Percentiles rank a stretch among this genome's conserved stretches.
Conservation (phyloP, 495 filamentous ascomycete species). For the Xylaria cubensis region DNA sequence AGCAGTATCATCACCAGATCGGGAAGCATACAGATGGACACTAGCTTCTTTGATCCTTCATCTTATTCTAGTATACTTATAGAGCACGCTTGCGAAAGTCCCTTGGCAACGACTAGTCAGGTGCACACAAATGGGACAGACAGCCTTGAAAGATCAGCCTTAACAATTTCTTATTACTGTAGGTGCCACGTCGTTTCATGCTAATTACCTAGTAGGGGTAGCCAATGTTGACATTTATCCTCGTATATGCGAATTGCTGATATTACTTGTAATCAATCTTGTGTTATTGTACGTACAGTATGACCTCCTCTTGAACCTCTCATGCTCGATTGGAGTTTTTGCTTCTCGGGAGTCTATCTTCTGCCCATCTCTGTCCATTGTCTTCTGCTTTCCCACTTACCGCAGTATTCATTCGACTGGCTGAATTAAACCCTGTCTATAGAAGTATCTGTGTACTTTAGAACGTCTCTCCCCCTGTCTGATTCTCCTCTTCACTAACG, state of each 20-base stretch:
- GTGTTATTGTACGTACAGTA: not conserved
- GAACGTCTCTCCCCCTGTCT: slow-evolving; percentile 19
- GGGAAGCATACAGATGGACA: slow-evolving; percentile 25
- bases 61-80: slow-evolving; percentile 15
- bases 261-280: not conserved
- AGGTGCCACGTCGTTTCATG: slow-evolving; percentile 28
- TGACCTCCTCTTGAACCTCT: slow-evolving; percentile 3
- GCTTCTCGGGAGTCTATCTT: slow-evolving; percentile 14
- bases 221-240: slow-evolving; percentile 13
- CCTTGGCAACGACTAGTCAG: slow-evolving; percentile 16
- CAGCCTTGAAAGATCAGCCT: slow-evolving; percentile 29
- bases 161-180: slow-evolving; percentile 27
- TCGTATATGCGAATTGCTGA: not conserved
- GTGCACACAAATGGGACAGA: not conserved
- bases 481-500: slow-evolving; percentile 19
- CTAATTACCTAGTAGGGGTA: slow-evolving; percentile 21
- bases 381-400: slow-evolving; percentile 18
- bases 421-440: slow-evolving; percentile 27
- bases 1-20: slow-evolving; percentile 24
- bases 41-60: slow-evolving; percentile 30
- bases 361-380: not conserved
- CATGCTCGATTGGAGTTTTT: slow-evolving; percentile 14
- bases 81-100: slow-evolving; percentile 21
- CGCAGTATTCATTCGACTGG: slow-evolving; percentile 20
- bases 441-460: slow-evolving; percentile 14